Conservation (phyloP, 2,329 filamentous ascomycete species). For the Botrytis squamosa region DNA sequence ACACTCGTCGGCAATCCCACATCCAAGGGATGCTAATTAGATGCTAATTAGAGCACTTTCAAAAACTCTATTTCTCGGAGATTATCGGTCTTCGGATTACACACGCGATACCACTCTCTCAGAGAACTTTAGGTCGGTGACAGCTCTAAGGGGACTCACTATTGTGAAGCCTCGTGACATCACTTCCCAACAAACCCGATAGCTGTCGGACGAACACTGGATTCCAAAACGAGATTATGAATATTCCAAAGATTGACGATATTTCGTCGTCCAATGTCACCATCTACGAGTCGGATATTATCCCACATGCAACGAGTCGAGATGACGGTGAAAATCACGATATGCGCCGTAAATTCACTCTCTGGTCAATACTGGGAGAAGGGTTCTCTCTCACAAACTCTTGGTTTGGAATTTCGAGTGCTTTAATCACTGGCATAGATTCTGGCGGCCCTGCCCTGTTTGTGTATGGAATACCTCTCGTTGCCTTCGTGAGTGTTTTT, state of each 20-base stretch:
- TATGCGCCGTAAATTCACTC: constrained; percentile 20
- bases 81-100: background rate
- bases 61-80: background rate
- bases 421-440: constrained; percentile 18
- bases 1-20: background rate
- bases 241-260: constrained; percentile 13
- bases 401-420: constrained; percentile 21
- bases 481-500: constrained; percentile 8
- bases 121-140: background rate
- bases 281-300: background rate
- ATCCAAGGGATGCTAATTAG: background rate
- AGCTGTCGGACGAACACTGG: background rate
- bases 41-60: background rate
- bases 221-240: background rate
- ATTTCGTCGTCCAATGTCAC: background rate
- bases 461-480: constrained; percentile 18
- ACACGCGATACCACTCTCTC: background rate
- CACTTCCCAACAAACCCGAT: background rate
- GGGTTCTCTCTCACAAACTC: constrained; percentile 21
- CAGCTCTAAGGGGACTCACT: background rate
- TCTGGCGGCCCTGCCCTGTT: constrained; percentile 20
- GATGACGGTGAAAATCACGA: background rate
- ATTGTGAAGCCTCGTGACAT: background rate
- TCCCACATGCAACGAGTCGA: background rate
- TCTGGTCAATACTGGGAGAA: constrained; percentile 20